phyloP scores from a whole-genome alignment of 2,329 filamentous ascomycete genomes.

The Monosporascus sp. region DNA sequence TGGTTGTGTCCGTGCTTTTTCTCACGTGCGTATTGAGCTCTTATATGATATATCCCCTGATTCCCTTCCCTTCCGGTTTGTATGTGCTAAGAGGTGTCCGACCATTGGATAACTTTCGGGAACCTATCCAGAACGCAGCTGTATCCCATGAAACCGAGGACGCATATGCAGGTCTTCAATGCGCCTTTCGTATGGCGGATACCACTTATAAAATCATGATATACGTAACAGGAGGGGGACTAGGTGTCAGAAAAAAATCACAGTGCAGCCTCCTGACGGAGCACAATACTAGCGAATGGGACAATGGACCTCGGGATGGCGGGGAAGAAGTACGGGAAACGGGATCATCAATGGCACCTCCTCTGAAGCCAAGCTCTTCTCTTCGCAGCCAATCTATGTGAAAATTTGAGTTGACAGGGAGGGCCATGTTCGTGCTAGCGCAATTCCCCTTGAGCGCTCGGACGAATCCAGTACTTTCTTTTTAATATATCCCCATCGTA shows the following conservation, averaged over 20 bases:
- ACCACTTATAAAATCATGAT: neutral
- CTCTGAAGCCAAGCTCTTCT: neutral
- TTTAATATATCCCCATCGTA: neutral
- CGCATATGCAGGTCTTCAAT: neutral
- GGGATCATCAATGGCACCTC: neutral
- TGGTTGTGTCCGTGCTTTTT: too few relatives aligned
- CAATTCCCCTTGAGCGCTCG: neutral
- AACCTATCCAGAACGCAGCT: neutral
- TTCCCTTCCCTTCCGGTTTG: too few relatives aligned
- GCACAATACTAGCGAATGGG: neutral
- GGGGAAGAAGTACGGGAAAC: neutral
- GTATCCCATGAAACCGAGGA: neutral
- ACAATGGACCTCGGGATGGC: neutral
- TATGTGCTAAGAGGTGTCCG: too few relatives aligned
- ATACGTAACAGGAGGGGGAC: too few relatives aligned
- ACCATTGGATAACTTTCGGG: too few relatives aligned
- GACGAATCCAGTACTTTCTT: neutral
- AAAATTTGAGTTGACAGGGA: neutral
- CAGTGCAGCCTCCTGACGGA: neutral
- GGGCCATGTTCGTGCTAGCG: neutral
- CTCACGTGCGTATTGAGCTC: too few relatives aligned
- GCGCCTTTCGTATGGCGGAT: neutral
- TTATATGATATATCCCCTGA: too few relatives aligned
- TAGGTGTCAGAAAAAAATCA: neutral
- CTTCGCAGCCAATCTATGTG: neutral